Percentiles rank a stretch among this genome's conserved stretches.
These are phyloP conservation scores for Gossypium thurberi DNA, from an alignment of 345 rosid species.

Conservation along the genomic window DNA sequence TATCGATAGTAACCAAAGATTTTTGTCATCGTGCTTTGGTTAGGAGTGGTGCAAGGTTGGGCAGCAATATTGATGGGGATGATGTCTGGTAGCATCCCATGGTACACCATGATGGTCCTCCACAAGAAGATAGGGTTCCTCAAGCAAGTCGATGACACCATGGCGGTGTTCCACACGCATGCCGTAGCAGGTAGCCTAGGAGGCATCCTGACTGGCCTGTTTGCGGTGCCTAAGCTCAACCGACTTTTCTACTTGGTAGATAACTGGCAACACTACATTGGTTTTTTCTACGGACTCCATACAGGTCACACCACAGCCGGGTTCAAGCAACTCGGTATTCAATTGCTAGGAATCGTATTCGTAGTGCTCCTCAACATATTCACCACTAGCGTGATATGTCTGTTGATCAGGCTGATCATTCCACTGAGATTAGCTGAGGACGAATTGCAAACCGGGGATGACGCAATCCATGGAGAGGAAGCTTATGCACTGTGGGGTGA, in stretches of 20 bases:
- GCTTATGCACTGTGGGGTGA: slow-evolving; percentile 71
- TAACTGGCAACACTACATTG: slow-evolving; percentile 43
- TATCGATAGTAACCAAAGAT: neutral
- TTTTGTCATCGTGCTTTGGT: neutral
- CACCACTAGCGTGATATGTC: slow-evolving; percentile 39
- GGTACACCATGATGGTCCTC: slow-evolving; percentile 74
- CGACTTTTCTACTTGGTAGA: slow-evolving; percentile 36
- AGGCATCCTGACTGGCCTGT: slow-evolving; percentile 58
- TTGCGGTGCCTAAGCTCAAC: slow-evolving; percentile 53
- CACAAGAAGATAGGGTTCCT: slow-evolving; percentile 56
- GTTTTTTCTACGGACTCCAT: slow-evolving; percentile 43
- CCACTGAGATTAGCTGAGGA: slow-evolving; percentile 53
- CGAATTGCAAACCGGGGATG: slow-evolving; percentile 47
- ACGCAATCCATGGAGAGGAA: slow-evolving; percentile 64
- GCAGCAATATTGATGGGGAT: slow-evolving; percentile 61
- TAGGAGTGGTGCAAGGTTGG: slow-evolving; percentile 73
- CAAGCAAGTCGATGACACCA: slow-evolving; percentile 56
- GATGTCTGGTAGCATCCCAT: slow-evolving; percentile 63
- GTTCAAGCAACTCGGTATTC: slow-evolving; percentile 49
- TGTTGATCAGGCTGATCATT: slow-evolving; percentile 31
- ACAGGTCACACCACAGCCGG: slow-evolving; percentile 27
- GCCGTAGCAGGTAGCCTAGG: slow-evolving; percentile 62
- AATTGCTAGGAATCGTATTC: slow-evolving; percentile 44
- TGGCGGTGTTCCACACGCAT: slow-evolving; percentile 69
- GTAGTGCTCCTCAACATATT: slow-evolving; percentile 30